Conservation (phyloP, 2,329 filamentous ascomycete genomes). For the Talaromyces atroroseus region DNA sequence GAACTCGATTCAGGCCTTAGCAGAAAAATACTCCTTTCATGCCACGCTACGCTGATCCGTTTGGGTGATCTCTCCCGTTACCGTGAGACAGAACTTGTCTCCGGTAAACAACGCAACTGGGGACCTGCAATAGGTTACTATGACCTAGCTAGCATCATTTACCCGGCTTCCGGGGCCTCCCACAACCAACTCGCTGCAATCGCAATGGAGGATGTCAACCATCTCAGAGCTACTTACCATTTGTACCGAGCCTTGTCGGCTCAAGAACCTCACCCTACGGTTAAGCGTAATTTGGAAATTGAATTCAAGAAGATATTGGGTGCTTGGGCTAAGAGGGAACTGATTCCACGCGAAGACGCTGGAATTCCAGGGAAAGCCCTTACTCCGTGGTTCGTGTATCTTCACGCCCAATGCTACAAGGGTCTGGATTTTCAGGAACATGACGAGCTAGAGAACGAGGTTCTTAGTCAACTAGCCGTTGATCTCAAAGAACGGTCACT, state of each 20-base stretch:
- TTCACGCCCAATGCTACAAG: slow-evolving; percentile 79
- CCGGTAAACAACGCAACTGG: slow-evolving; percentile 65
- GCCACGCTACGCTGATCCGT: slow-evolving; percentile 76
- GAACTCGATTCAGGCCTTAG: slow-evolving; percentile 49
- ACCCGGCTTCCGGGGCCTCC: slow-evolving; percentile 71
- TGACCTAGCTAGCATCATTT: slow-evolving; percentile 69
- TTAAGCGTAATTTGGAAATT: slow-evolving; percentile 68
- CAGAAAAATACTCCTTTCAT: slow-evolving; percentile 63
- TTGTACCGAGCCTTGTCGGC: slow-evolving; percentile 78
- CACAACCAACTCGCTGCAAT: slow-evolving; percentile 91
- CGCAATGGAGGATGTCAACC: slow-evolving; percentile 66
- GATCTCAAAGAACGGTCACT: slow-evolving; percentile 65
- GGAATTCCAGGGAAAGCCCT: slow-evolving; percentile 53
- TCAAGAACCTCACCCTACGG: slow-evolving; percentile 67
- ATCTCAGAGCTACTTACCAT: slow-evolving; percentile 82
- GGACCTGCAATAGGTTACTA: slow-evolving; percentile 80
- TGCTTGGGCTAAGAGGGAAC: slow-evolving; percentile 52
- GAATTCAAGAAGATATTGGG: slow-evolving; percentile 66
- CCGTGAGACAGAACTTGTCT: slow-evolving; percentile 65
- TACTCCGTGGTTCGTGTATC: slow-evolving; percentile 73
- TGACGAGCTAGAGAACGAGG: slow-evolving; percentile 77
- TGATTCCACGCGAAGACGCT: slow-evolving; percentile 47
- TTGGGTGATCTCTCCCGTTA: slow-evolving; percentile 89
- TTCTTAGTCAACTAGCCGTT: slow-evolving; percentile 69
- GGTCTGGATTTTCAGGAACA: slow-evolving; percentile 69